Evolutionary conservation across 1,284 basidiomycete genomes (phyloP), one percentile per base, ranked within the genome.

Genomic region (Naganishia sp.): DNA sequence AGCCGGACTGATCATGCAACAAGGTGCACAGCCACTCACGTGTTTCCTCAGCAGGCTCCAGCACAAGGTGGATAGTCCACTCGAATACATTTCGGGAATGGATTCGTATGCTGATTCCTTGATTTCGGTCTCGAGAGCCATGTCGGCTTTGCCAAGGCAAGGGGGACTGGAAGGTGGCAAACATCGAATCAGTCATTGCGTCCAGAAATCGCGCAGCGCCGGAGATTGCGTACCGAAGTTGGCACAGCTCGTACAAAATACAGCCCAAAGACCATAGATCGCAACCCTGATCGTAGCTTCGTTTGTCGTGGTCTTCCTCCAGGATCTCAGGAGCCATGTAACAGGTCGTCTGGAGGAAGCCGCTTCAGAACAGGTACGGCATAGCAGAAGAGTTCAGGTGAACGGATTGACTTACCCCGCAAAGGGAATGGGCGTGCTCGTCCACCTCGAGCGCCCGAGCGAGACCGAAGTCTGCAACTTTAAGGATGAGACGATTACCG

Each of bases 321-420:
- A 50, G 7, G 9, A 50, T 50, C 49, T 50, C 23, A 6, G 49
- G 49, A 28, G 49, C n/a, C 49, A 50, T 50, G 23, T 50, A 28
- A 16, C 3, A 2, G 10, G 23, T 6, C 1, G 49, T 50, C 49
- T 50, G 25, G 7, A 25, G 18, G 28, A 28, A 28, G 28, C 28
- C 28, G 2, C 18, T 3, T 49, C 16, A 49, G 46, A 3, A 10
- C 16, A 5, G 9, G 43, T 44, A 28, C 28, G 28, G 5, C 43
- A 44, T 15, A 44, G 15, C 18, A 44, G 15, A 44, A 15, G 2
- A 44, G 43, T 44, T 7, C 43, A 15, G 11, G 43, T n/a, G 45
- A 7, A 18, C 16, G 13, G 16, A 5, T 46, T n/a, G 21, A 50
- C 49, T 21, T 16, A 50, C 49, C 1, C 49, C 49, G 13, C n/a